phyloP scores from a whole-genome alignment of 75 land plant genomes.

The Pinus tabuliformis region DNA sequence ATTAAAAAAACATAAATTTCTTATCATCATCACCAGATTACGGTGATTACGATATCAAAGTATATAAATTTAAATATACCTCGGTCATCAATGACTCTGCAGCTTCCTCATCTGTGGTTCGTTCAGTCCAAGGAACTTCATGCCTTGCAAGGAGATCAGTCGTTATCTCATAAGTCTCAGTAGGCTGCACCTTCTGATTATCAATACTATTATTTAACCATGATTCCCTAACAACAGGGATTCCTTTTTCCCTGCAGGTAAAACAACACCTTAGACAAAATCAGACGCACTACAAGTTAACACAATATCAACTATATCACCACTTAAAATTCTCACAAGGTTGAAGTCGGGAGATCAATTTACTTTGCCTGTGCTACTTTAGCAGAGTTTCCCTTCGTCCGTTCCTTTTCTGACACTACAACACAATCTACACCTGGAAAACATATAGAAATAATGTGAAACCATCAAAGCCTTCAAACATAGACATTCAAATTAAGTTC shows the following conservation, averaged over 20 bases:
- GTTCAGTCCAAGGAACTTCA: slow-evolving; percentile 60
- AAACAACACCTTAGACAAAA: background rate
- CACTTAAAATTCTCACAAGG: background rate
- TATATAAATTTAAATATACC: slow-evolving; percentile 11
- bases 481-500: background rate
- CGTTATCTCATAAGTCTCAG: slow-evolving; percentile 53
- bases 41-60: background rate
- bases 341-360: slow-evolving; percentile 3
- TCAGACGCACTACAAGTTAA: background rate
- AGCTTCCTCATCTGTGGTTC: slow-evolving; percentile 49
- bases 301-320: background rate
- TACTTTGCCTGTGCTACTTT: slow-evolving; percentile 66
- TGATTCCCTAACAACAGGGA: slow-evolving; percentile 60
- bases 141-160: slow-evolving; percentile 27
- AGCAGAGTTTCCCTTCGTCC: slow-evolving; percentile 50
- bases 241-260: slow-evolving; percentile 37
- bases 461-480: background rate
- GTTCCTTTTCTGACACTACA: slow-evolving; percentile 53
- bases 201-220: slow-evolving; percentile 68
- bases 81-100: slow-evolving; percentile 48
- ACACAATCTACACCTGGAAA: slow-evolving; percentile 61
- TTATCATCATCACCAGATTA: background rate
- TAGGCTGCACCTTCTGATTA: slow-evolving; percentile 43
- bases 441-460: background rate
- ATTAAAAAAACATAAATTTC: too few relatives aligned